Percentiles rank a stretch among this genome's conserved stretches.
These are phyloP conservation scores for Pythium periplocum DNA, from an alignment of 352 stramenopile genomes.

Conservation along the genomic window DNA sequence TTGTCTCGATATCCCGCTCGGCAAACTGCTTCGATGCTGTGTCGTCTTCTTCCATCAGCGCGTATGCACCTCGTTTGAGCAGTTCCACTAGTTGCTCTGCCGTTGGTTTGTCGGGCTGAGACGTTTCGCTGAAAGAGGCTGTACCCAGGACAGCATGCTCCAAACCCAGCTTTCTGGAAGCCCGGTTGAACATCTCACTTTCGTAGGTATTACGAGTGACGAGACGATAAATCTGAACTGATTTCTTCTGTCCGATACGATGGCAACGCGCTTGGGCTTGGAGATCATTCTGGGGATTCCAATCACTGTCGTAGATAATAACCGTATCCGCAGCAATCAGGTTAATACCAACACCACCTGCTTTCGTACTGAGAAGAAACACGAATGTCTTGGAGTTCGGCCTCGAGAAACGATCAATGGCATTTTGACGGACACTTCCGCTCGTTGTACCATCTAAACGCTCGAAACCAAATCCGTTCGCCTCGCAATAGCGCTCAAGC, in stretches of 20 bases:
- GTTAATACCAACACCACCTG: slow-evolving; percentile 98
- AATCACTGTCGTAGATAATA: slow-evolving; percentile 99
- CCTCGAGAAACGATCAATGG: slow-evolving; percentile 96
- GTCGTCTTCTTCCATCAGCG: slow-evolving; percentile 96
- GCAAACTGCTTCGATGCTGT: slow-evolving; percentile 92
- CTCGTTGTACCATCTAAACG: slow-evolving; percentile 90
- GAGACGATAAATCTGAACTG: slow-evolving; percentile 96
- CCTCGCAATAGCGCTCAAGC: slow-evolving; percentile 90
- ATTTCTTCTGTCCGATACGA: slow-evolving; percentile 99
- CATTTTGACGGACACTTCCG: slow-evolving; percentile 85
- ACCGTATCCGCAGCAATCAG: slow-evolving; percentile 98
- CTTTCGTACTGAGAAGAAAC: slow-evolving; percentile 98
- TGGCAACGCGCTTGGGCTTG: slow-evolving; percentile 92
- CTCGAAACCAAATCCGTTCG: slow-evolving; percentile 85
- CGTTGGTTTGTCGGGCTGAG: slow-evolving; percentile 76
- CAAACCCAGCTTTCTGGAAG: slow-evolving; percentile 97
- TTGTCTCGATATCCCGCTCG: slow-evolving; percentile 97
- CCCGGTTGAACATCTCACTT: slow-evolving; percentile 99
- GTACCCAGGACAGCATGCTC: slow-evolving; percentile 98
- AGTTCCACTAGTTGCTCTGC: slow-evolving; percentile 95
- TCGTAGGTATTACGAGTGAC: slow-evolving; percentile 99
- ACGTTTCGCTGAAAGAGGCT: slow-evolving; percentile 85
- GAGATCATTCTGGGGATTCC: slow-evolving; percentile 97
- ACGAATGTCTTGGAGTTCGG: slow-evolving; percentile 96
- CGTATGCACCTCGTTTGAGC: slow-evolving; percentile 97